Conservation (phyloP, 257 asterid genomes). For the Jacaranda copaia region DNA sequence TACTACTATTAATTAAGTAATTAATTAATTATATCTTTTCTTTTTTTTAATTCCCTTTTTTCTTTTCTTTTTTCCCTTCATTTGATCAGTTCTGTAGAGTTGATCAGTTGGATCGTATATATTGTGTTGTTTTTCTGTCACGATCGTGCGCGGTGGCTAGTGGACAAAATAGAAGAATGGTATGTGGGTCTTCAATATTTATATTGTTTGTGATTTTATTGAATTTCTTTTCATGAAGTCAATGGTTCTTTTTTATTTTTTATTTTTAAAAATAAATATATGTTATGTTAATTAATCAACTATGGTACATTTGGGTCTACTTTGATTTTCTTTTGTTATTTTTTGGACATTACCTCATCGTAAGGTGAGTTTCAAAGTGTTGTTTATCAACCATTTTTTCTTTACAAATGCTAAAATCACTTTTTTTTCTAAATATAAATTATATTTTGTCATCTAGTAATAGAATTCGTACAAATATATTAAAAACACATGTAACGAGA, state of each 20-base stretch:
- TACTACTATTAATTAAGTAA: neutral
- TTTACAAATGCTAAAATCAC: too few relatives aligned
- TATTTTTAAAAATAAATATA: neutral
- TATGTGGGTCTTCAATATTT: conserved; percentile 7
- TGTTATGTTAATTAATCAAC: neutral
- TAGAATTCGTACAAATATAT: too few relatives aligned
- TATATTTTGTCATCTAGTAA: too few relatives aligned
- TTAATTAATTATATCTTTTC: neutral
- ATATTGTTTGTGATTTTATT: too few relatives aligned
- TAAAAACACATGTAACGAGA: too few relatives aligned
- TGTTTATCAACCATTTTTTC: too few relatives aligned
- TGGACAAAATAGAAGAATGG: conserved; percentile 35
- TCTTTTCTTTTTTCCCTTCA: too few relatives aligned
- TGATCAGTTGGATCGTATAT: neutral
- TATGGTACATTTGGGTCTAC: neutral
- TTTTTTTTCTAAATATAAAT: too few relatives aligned
- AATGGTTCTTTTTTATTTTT: neutral
- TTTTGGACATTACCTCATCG: too few relatives aligned
- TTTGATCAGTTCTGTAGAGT: too few relatives aligned
- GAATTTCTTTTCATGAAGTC: neutral
- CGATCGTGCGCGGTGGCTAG: conserved; percentile 36
- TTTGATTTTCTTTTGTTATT: neutral
- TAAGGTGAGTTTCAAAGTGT: too few relatives aligned
- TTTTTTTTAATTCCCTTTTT: too few relatives aligned
- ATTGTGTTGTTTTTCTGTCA: conserved; percentile 26